Evolutionary conservation across 1,284 basidiomycete genomes (phyloP).

Genomic region (Papiliotrema laurentii): DNA sequence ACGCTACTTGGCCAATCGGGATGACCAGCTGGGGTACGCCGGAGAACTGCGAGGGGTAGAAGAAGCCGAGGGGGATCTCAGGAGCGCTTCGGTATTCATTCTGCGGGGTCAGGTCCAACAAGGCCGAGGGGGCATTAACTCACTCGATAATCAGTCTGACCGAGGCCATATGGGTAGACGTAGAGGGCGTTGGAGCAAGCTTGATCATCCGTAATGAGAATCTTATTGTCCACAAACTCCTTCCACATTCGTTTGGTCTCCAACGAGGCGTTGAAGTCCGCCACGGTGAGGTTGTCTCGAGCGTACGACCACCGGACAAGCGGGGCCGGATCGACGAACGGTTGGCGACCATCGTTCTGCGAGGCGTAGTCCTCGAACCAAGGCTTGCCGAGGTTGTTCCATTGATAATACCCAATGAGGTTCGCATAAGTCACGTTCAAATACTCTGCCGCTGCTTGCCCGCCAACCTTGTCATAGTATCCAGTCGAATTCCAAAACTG

Average conservation of each 20-base stretch:
- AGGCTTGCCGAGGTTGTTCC: conserved; percentile 43
- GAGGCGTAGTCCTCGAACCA: conserved; percentile 48
- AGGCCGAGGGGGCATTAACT: conserved; percentile 11
- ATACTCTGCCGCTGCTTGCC: conserved; percentile 29
- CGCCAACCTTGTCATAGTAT: conserved; percentile 13
- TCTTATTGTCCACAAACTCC: conserved; percentile 45
- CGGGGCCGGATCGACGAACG: conserved; percentile 49
- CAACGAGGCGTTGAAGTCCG: conserved; percentile 15
- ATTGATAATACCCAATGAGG: conserved; percentile 48
- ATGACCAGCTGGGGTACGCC: conserved; percentile 49
- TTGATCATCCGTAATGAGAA: conserved; percentile 35
- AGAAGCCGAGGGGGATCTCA: conserved; percentile 35
- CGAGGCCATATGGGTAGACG: conserved; percentile 42
- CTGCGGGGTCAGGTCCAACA: conserved; percentile 7
- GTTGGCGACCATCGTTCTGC: conserved; percentile 44
- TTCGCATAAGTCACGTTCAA: conserved; percentile 44
- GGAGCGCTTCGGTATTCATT: conserved; percentile 20
- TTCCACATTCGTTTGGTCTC: conserved; percentile 31
- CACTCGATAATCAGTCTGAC: conserved; percentile 20
- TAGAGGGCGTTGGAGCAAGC: conserved; percentile 49
- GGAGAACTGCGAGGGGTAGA: conserved; percentile 23
- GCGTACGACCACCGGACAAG: conserved; percentile 47
- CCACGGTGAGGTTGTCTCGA: conserved; percentile 17
- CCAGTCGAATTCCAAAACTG: conserved; percentile 41
- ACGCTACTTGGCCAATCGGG: conserved; percentile 49